Percentiles rank a stretch among this genome's conserved stretches.
These are phyloP conservation scores for Beauveria caledonica DNA, from an alignment of 2,329 filamentous ascomycete species.

Conservation along the genomic window DNA sequence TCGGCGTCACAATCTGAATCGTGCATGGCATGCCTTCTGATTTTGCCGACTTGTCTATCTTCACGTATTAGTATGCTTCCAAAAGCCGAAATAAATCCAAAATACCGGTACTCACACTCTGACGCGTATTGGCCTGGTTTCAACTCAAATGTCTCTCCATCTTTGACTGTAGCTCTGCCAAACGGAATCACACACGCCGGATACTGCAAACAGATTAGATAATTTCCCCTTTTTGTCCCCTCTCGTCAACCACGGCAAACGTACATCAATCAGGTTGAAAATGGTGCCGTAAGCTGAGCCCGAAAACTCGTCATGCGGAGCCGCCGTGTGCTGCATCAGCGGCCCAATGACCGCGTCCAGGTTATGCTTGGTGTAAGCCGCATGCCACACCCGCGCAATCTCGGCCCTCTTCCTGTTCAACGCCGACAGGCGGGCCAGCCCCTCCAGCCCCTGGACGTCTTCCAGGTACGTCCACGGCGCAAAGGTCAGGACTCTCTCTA, in stretches of 20 bases:
- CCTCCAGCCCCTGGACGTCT: slow-evolving; percentile 22
- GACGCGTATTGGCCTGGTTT: slow-evolving; percentile 10
- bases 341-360: slow-evolving; percentile 44
- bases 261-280: slow-evolving; percentile 44
- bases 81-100: not conserved
- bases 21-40: slow-evolving; percentile 36
- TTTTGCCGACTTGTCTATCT: slow-evolving; percentile 30
- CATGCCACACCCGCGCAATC: slow-evolving; percentile 32
- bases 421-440: slow-evolving; percentile 28
- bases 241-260: slow-evolving; percentile 15
- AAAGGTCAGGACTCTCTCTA: not conserved
- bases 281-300: slow-evolving; percentile 37
- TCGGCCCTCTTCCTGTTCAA: slow-evolving; percentile 17
- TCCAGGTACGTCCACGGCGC: slow-evolving; percentile 4
- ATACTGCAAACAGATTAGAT: slow-evolving; percentile 27
- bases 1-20: slow-evolving; percentile 37
- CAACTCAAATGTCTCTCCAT: slow-evolving; percentile 10
- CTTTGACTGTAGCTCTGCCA: slow-evolving; percentile 24
- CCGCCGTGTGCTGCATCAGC: slow-evolving; percentile 40
- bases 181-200: slow-evolving; percentile 42
- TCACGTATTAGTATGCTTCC: not conserved
- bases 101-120: slow-evolving; percentile 3
- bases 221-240: not conserved
- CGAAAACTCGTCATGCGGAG: slow-evolving; percentile 42
- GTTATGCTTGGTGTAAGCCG: slow-evolving; percentile 30